Conservation (phyloP, 192 early-diverging fungal genomes). For the Coemansia sp. region DNA sequence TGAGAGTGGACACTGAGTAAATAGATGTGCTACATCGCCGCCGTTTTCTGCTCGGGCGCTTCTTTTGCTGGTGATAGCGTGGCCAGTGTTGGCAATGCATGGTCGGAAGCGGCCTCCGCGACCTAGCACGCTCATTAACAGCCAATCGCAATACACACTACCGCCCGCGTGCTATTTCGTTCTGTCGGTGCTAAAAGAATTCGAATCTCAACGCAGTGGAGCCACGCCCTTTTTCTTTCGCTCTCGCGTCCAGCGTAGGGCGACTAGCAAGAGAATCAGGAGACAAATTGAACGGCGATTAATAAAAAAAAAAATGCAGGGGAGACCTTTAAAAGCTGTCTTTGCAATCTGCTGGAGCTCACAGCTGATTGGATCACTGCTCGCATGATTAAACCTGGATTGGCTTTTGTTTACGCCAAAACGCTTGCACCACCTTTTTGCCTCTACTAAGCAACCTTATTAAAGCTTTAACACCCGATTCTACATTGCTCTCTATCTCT, state of each 20-base stretch:
- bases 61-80: not conserved
- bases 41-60: slow-evolving; percentile 1
- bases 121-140: slow-evolving; percentile 11
- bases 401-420: not conserved
- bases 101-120: slow-evolving; percentile 10
- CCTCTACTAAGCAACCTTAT: not conserved
- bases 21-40: not conserved
- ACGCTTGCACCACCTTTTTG: not conserved
- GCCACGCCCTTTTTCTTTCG: not conserved
- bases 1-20: not conserved
- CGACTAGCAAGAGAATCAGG: not conserved
- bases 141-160: not conserved
- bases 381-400: not conserved
- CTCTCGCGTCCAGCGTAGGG: not conserved
- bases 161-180: not conserved
- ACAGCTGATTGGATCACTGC: not conserved
- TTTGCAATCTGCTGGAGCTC: not conserved
- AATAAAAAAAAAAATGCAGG: not conserved
- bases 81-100: slow-evolving; percentile 6
- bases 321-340: not conserved
- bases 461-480: not conserved
- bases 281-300: not conserved
- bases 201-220: not conserved
- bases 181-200: not conserved
- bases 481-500: not conserved